phyloP scores from a whole-genome alignment of 2,329 filamentous ascomycete species.

The Teratosphaeriaceae sp. region DNA sequence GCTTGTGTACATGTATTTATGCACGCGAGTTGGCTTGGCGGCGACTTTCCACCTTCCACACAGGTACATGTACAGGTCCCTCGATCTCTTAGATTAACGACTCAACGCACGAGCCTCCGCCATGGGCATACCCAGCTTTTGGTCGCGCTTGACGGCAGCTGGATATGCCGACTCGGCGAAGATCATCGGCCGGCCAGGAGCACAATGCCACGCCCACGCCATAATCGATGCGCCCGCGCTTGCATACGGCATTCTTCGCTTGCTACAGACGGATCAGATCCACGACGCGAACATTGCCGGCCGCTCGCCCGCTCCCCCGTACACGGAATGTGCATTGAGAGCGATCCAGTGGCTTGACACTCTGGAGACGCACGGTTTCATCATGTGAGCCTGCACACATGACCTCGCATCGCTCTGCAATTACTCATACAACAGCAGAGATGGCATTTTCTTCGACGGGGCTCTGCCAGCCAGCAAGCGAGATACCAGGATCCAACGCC shows the following conservation, averaged over 20 bases:
- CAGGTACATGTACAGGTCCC: no score
- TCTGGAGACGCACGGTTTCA: conserved; percentile 49
- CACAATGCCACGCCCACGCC: conserved; percentile 22
- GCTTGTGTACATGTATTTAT: no score
- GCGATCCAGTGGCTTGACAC: conserved; percentile 57
- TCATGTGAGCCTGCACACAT: conserved; percentile 49
- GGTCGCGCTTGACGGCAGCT: conserved; percentile 14
- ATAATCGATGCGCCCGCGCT: conserved; percentile 74
- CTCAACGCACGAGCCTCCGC: neutral
- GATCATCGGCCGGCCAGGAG: conserved; percentile 4
- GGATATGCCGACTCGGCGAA: neutral
- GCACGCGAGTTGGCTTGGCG: no score
- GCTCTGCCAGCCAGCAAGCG: conserved; percentile 64
- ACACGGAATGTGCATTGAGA: conserved; percentile 54
- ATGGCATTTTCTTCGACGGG: conserved; percentile 79
- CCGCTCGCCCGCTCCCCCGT: conserved; percentile 29
- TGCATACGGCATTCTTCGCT: conserved; percentile 63
- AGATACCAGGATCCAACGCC: conserved; percentile 53
- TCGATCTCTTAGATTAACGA: no score
- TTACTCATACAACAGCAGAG: conserved; percentile 34
- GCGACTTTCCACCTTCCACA: no score
- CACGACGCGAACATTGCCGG: neutral
- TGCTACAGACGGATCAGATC: conserved; percentile 11
- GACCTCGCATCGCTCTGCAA: conserved; percentile 2
- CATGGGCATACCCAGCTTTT: conserved; percentile 22